Evolutionary conservation across 2,329 filamentous ascomycete species (phyloP), one percentile per base, ranked within the genome.

Genomic region (Diaporthe amygdali): DNA sequence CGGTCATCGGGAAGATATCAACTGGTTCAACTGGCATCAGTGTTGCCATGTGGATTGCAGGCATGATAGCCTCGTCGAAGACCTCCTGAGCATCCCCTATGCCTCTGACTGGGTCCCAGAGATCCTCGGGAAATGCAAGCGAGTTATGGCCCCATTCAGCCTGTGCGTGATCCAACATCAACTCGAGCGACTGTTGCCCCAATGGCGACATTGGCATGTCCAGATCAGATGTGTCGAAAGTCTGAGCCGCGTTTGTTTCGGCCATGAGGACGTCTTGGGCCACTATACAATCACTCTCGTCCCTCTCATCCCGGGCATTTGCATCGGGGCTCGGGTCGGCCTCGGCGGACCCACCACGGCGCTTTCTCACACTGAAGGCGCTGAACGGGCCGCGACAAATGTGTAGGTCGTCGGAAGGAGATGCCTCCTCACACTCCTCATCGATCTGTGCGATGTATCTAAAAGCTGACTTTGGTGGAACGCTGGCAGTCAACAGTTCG

Each of bases 401-500:
- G 30, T 54, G 5, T n/a, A 67, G 10, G 32, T 27, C 22, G 22
- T 30, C 17, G 5, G 9, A 32, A 14, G 32, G 32, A 27, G 37
- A 52, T 9, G 49, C 37, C 4, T 37, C 63, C 34, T 67, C 63
- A 15, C 46, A 34, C 9, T 54, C 63, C 30, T 69, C 66, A 12
- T 71, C 70, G 20, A 71, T 25, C 30, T 25, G 27, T 4, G 68
- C 64, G 51, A 76, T 72, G 14, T 63, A 49, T 47, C 72, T 67
- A 15, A 72, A 49, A 22, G 75, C 77, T 37, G 68, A 66, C 12
- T 71, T 74, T 3, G 78, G 78, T 6, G 77, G 76, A 5, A 81
- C 76, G 37, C 69, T 76, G 7, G 75, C 75, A 7, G 77, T 75
- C 37, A 82, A 73, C 73, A 74, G 75, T 51, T 77, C 72, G 70